Conservation (phyloP, 495 filamentous ascomycete genomes). For the Penicillium nucicola region DNA sequence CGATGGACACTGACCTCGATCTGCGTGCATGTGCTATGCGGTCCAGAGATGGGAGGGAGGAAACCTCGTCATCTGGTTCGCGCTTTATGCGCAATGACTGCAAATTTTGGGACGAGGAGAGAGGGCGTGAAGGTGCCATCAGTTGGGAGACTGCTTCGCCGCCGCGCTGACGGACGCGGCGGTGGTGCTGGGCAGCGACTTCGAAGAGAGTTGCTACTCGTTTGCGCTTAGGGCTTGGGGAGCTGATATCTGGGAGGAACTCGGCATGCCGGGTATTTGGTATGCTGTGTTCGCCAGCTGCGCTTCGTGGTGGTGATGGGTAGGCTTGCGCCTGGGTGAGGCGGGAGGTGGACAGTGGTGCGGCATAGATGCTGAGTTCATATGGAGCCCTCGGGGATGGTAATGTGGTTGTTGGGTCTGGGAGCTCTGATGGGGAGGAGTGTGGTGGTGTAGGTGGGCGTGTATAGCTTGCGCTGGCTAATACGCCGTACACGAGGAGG, state of each 20-base stretch:
- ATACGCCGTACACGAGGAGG: slow-evolving; percentile 52
- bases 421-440: slow-evolving; percentile 37
- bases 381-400: slow-evolving; percentile 17
- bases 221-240: slow-evolving; percentile 52
- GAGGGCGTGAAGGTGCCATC: slow-evolving; percentile 44
- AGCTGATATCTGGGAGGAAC: slow-evolving; percentile 41
- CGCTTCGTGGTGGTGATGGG: slow-evolving; percentile 30
- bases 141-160: slow-evolving; percentile 55
- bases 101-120: slow-evolving; percentile 34
- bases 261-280: slow-evolving; percentile 27
- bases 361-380: slow-evolving; percentile 41
- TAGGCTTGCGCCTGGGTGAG: slow-evolving; percentile 34
- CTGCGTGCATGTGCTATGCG: slow-evolving; percentile 26
- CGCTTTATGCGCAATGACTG: slow-evolving; percentile 36
- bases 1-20: slow-evolving; percentile 37
- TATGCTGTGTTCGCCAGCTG: slow-evolving; percentile 10
- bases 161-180: slow-evolving; percentile 50
- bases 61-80: slow-evolving; percentile 35
- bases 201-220: slow-evolving; percentile 56
- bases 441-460: slow-evolving; percentile 47
- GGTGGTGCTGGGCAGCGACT: slow-evolving; percentile 54
- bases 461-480: slow-evolving; percentile 29
- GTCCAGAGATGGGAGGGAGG: slow-evolving; percentile 31
- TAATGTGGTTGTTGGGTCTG: slow-evolving; percentile 3
- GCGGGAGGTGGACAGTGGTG: slow-evolving; percentile 33